phyloP scores from a whole-genome alignment of 2,329 filamentous ascomycete species.

The Nemania bipapillata region DNA sequence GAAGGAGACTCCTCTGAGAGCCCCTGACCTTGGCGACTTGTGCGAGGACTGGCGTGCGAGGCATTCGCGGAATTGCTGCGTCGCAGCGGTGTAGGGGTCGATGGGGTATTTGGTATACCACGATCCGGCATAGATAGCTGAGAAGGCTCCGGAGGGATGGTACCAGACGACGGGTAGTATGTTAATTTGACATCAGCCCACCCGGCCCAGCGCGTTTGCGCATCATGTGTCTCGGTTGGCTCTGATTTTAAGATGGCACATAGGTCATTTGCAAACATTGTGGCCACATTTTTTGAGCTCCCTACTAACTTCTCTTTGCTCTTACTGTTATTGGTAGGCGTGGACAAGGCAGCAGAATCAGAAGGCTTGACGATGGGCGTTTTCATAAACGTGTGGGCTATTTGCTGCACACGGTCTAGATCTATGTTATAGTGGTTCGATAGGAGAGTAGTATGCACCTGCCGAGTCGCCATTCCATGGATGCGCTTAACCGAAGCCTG shows the following conservation, averaged over 20 bases:
- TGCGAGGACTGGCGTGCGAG: constrained; percentile 54
- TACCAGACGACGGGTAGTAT: constrained; percentile 72
- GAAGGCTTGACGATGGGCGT: constrained; percentile 66
- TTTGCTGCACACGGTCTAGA: constrained; percentile 82
- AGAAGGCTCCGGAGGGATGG: constrained; percentile 46
- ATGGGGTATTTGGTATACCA: constrained; percentile 62
- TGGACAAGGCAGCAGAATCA: constrained; percentile 62
- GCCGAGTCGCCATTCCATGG: constrained; percentile 67
- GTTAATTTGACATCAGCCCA: constrained; percentile 84
- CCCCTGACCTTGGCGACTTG: constrained; percentile 49
- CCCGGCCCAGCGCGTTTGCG: constrained; percentile 69
- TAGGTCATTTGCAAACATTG: constrained; percentile 84
- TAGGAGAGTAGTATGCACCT: constrained; percentile 77
- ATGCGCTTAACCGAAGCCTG: constrained; percentile 86
- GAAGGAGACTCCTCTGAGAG: constrained; percentile 62
- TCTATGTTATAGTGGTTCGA: constrained; percentile 85
- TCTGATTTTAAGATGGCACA: constrained; percentile 75
- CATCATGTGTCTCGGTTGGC: constrained; percentile 49
- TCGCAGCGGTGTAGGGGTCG: constrained; percentile 79
- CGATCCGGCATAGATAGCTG: constrained; percentile 50
- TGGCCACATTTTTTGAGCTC: constrained; percentile 61
- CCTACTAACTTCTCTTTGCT: constrained; percentile 75
- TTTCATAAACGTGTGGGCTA: constrained; percentile 85
- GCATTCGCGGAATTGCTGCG: constrained; percentile 69
- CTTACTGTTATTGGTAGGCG: constrained; percentile 71